Evolutionary conservation across 768 basidiomycete species (phyloP), one percentile per base, ranked within the genome.

Genomic region (Calocybe indica): DNA sequence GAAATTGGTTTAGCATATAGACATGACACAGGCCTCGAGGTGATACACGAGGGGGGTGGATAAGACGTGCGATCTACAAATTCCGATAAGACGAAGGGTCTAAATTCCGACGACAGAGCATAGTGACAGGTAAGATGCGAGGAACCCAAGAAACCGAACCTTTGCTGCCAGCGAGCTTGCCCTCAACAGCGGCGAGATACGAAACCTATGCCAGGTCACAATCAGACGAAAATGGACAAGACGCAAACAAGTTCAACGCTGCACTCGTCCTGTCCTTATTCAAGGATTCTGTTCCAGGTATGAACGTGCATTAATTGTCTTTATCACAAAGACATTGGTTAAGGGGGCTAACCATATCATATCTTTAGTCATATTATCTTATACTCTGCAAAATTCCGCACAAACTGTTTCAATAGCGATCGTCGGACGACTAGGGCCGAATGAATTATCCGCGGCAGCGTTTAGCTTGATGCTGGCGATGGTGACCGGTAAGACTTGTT

Each of bases 391-490:
- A 62, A 85, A 86, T 57, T 87, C 85, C 4, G 73, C 85, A 34
- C 86, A 87, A 61, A 83, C 84, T 3, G 66, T 71, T 12, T 76
- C 83, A 12, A 72, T 87, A 44, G 54, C 85, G 32, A 72, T 88
- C 53, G 75, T 74, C 8, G 84, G 85, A 22, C 78, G 79, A 49
- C 33, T 49, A 22, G 85, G 87, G 2, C 78, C 85, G 13, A 69
- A 82, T 52, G 80, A 85, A 56, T 68, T 89, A 11, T 85, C 85
- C 1, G 80, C 78, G 1, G 75, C 87, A 9, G 85, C 87, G 37
- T 84, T 88, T 55, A 75, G 83, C 29, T 66, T 85, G 59, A 88
- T 88, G 85, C 64, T 89, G 55, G 85, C 85, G 10, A 85, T 80
- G 59, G 86, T 87, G 6, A 84, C 86, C 73, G 83, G 84, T 78